These are phyloP conservation scores for Penicillium subrubescens DNA, from an alignment of 495 filamentous ascomycete species.

Conservation along the genomic window DNA sequence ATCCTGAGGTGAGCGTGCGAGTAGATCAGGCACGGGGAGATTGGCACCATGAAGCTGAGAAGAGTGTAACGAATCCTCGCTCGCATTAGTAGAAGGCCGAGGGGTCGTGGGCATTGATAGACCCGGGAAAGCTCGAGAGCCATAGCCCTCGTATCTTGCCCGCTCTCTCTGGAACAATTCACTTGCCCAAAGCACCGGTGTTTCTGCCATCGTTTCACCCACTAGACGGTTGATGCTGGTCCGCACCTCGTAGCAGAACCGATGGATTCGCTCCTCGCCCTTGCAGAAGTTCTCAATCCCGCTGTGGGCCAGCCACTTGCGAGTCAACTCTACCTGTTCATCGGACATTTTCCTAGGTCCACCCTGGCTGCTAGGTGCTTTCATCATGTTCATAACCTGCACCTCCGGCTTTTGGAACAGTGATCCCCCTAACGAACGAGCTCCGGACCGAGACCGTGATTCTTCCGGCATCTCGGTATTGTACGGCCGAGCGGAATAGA, in stretches of 20 bases:
- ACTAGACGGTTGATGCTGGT: constrained; percentile 84
- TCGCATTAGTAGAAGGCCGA: constrained; percentile 55
- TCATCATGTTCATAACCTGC: constrained; percentile 85
- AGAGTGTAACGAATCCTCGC: constrained; percentile 46
- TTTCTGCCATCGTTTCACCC: constrained; percentile 81
- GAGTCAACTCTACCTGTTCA: constrained; percentile 86
- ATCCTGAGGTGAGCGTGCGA: constrained; percentile 40
- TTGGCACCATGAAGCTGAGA: constrained; percentile 31
- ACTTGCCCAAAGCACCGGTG: constrained; percentile 90
- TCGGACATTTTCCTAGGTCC: constrained; percentile 95
- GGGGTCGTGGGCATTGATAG: constrained; percentile 43
- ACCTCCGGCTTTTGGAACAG: constrained; percentile 82
- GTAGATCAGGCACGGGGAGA: constrained; percentile 47
- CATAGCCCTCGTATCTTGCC: constrained; percentile 69
- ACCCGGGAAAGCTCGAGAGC: constrained; percentile 46
- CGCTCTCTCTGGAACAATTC: constrained; percentile 83
- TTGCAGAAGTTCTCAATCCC: constrained; percentile 92
- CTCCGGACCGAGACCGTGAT: constrained; percentile 53
- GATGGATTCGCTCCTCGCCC: constrained; percentile 93
- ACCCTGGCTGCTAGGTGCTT: constrained; percentile 79
- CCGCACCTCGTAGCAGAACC: constrained; percentile 89
- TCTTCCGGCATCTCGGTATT: constrained; percentile 44
- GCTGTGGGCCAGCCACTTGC: constrained; percentile 79
- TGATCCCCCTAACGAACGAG: constrained; percentile 53
- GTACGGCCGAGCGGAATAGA: constrained; percentile 48